These are phyloP conservation scores for Fusarium luffae DNA, from an alignment of 2,329 filamentous ascomycete genomes.

Conservation along the genomic window DNA sequence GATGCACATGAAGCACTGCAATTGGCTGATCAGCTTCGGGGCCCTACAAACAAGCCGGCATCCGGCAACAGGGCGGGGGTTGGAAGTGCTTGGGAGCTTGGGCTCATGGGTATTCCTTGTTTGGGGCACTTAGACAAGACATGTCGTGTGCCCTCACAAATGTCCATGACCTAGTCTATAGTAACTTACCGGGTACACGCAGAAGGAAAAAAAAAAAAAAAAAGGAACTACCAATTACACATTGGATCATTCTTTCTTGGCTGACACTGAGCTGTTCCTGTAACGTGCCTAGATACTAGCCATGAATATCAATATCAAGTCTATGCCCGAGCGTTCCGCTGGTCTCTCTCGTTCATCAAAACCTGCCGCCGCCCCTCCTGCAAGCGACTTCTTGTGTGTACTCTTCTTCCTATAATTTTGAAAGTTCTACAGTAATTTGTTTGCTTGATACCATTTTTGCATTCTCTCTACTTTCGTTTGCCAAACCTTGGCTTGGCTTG, in stretches of 20 bases:
- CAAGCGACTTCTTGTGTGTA: background rate
- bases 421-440: background rate
- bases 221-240: conserved; percentile 4
- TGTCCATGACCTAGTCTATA: conserved; percentile 5
- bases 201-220: conserved; percentile 2
- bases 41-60: conserved; percentile 18
- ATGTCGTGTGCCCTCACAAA: conserved; percentile 28
- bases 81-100: conserved; percentile 9
- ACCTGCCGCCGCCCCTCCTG: conserved; percentile 10
- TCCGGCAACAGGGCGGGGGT: conserved; percentile 20
- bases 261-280: background rate
- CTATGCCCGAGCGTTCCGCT: conserved; percentile 24
- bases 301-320: conserved; percentile 5
- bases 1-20: conserved; percentile 3
- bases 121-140: conserved; percentile 27
- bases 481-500: background rate
- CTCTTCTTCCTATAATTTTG: background rate
- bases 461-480: background rate
- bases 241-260: conserved; percentile 6
- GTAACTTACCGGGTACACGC: conserved; percentile 6
- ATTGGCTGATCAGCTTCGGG: conserved; percentile 1
- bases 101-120: conserved; percentile 20
- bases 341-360: conserved; percentile 19
- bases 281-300: conserved; percentile 1
- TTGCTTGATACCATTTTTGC: background rate